Evolutionary conservation across 2,329 filamentous ascomycete genomes (phyloP).

Genomic region (Aspergillus hiratsukae): DNA sequence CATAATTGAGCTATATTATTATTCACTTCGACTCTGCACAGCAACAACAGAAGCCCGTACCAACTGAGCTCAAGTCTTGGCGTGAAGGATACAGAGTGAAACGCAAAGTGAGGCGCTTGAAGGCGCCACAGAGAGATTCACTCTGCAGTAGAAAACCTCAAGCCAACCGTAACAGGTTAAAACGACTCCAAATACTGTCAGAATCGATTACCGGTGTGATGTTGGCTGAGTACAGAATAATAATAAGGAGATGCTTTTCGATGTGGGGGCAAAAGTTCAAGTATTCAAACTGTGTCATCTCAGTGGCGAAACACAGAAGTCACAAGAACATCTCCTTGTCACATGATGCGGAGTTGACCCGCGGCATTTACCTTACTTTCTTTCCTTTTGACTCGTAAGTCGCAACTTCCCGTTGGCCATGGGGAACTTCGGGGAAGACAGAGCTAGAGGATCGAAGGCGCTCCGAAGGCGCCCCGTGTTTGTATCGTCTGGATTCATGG

Average conservation of each 20-base stretch:
- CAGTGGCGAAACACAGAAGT: conserved; percentile 12
- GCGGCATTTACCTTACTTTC: conserved; percentile 4
- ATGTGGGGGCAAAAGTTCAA: conserved; percentile 1
- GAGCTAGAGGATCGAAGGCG: background rate
- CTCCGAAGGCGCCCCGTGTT: background rate
- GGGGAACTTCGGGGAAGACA: background rate
- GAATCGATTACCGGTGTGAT: background rate
- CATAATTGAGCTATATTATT: too few relatives aligned
- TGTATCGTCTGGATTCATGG: background rate
- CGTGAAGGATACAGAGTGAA: background rate
- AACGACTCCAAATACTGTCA: background rate
- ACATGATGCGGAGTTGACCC: conserved; percentile 20
- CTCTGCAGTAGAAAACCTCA: background rate
- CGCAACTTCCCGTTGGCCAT: background rate
- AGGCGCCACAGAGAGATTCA: background rate
- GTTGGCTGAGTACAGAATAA: too few relatives aligned
- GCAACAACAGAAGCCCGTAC: background rate
- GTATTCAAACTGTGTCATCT: background rate
- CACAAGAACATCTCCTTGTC: conserved; percentile 19
- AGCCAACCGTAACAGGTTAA: background rate
- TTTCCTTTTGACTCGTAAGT: background rate
- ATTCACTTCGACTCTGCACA: background rate
- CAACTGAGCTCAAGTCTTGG: background rate
- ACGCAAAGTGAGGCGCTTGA: background rate
- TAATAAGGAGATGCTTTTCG: background rate